Base-by-base conservation (phyloP, 768 basidiomycete species). In the Mycena pura region DNA sequence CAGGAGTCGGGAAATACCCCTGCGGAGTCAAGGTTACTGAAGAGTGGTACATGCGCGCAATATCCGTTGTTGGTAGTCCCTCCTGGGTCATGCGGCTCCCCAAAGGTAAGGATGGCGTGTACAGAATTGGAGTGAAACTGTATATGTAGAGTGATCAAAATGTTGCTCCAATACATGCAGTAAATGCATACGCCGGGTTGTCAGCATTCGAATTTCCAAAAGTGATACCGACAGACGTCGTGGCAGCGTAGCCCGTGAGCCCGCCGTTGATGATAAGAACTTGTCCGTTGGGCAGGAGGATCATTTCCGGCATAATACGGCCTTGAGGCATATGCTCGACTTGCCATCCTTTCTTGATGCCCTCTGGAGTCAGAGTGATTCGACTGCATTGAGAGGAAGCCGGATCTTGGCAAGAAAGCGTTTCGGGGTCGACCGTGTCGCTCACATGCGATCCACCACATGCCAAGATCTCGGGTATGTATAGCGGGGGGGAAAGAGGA, bases 281-380 rank as follows among this genome's bases (percentile, higher is more conserved):
- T 57, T 78, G 76, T 8, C 84, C 85, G 60, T 83, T 82, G 1
- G 86, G 86, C 3, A 87, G 76, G 43, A 80, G 64, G 66, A 87
- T 80, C 64, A 86, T 75, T 64, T 84, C 82, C 11, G 85, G 85
- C 86, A 88, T 87, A 14, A 80, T 78, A 40, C 86, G 76, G 7
- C 80, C 82, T 36, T 81, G 77, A 6, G 81, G 82, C 57, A 87
- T 74, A 28, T 76, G 62, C 60, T 86, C 85, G 46, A 84, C 80
- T 27, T 78, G 25, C 68, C 76, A 74, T 78, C 86, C 46, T 70
- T 69, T 28, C 69, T 67, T 40, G 19, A 78, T 77, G 13, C 79
- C 76, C 57, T 85, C 86, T 5, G 87, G 86, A 3, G 80, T 82
- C 68, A 90, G 85, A 51, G 78, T 72, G 61, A 80, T 76, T 14